Conservation (phyloP, 1,284 basidiomycete genomes). For the Irpex sp. region DNA sequence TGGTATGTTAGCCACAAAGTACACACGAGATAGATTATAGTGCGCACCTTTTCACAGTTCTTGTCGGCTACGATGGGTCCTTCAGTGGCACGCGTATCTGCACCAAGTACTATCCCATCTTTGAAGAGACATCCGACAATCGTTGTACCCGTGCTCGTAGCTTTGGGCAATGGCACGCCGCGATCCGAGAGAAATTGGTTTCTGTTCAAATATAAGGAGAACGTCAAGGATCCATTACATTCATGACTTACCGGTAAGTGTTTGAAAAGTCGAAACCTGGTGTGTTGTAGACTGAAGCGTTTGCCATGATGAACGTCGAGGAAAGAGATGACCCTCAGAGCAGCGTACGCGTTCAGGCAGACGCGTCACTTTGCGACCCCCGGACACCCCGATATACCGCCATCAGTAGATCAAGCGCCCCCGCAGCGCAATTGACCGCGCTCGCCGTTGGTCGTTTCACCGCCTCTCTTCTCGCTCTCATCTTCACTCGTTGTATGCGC, state of each 20-base stretch:
- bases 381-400: constrained; percentile 11
- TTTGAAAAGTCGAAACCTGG: constrained; percentile 48
- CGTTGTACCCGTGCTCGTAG: constrained; percentile 96
- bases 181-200: constrained; percentile 80
- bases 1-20: no score
- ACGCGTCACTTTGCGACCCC: constrained; percentile 24
- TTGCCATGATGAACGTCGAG: constrained; percentile 32
- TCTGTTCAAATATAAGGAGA: constrained; percentile 67
- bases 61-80: constrained; percentile 96
- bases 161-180: constrained; percentile 70
- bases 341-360: constrained; percentile 25
- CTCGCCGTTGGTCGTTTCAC: not conserved
- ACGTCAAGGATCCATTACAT: not conserved
- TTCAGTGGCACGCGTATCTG: constrained; percentile 96
- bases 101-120: constrained; percentile 95
- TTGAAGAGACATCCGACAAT: constrained; percentile 97
- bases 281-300: constrained; percentile 33
- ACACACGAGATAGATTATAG: no score
- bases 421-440: constrained; percentile 2
- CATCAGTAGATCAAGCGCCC: constrained; percentile 10
- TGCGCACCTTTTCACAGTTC: constrained; percentile 27
- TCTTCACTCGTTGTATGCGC: no score
- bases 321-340: constrained; percentile 24
- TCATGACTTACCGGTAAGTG: constrained; percentile 34
- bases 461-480: no score